A percentile compares a stretch with the other conserved stretches of the same genome.
phyloP scores from a whole-genome alignment of 441 rosid species.

The Eutrema salsugineum region DNA sequence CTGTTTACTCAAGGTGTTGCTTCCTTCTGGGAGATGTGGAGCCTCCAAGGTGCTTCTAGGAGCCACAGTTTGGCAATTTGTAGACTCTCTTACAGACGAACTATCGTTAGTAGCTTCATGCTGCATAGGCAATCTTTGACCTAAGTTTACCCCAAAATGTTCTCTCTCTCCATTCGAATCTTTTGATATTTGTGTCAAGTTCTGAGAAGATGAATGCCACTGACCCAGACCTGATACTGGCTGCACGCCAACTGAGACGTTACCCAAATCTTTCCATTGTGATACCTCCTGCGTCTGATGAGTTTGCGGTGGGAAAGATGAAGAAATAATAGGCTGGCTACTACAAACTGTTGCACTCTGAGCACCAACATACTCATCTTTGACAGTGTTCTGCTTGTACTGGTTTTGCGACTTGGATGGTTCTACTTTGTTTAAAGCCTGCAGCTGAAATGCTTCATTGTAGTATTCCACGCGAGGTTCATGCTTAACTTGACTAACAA shows the following conservation, averaged over 20 bases:
- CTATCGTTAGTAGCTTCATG: slow-evolving; percentile 65
- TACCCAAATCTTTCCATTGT: slow-evolving; percentile 20
- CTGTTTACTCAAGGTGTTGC: slow-evolving; percentile 45
- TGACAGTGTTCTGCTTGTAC: slow-evolving; percentile 20
- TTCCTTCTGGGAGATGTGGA: slow-evolving; percentile 36
- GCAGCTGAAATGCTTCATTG: slow-evolving; percentile 26
- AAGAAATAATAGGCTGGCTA: slow-evolving; percentile 20
- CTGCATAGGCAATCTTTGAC: slow-evolving; percentile 58
- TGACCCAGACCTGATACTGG: slow-evolving; percentile 20
- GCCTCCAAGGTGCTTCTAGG: slow-evolving; percentile 42
- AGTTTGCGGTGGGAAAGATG: slow-evolving; percentile 17
- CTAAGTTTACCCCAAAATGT: slow-evolving; percentile 60
- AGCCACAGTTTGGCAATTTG: slow-evolving; percentile 39
- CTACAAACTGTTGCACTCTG: slow-evolving; percentile 24
- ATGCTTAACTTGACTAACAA: slow-evolving; percentile 24
- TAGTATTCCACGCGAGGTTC: slow-evolving; percentile 22
- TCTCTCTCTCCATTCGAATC: slow-evolving; percentile 3
- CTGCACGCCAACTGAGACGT: slow-evolving; percentile 58
- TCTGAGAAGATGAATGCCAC: slow-evolving; percentile 28
- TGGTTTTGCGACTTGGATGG: slow-evolving; percentile 18
- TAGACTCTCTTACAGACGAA: slow-evolving; percentile 51
- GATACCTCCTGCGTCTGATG: slow-evolving; percentile 22
- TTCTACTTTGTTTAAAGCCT: slow-evolving; percentile 18
- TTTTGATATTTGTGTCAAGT: slow-evolving; percentile 10
- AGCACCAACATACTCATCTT: slow-evolving; percentile 7